Conservation (phyloP, 139 green algal genomes). For the Parachlorella kessleri region DNA sequence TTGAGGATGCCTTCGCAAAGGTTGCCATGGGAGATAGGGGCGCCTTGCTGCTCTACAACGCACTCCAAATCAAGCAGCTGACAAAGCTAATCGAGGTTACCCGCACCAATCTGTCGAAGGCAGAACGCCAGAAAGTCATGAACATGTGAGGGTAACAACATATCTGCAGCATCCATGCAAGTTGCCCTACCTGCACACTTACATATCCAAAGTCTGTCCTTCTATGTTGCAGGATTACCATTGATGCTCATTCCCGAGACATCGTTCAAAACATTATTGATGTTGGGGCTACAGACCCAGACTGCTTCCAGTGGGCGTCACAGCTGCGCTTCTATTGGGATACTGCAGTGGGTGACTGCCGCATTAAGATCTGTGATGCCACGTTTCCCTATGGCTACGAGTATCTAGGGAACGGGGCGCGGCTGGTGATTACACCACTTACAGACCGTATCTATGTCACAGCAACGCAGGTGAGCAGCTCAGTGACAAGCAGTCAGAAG, state of each 20-base stretch:
- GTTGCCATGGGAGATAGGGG: conserved; percentile 64
- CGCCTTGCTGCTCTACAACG: conserved; percentile 83
- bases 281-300: conserved; percentile 70
- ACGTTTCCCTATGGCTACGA: conserved; percentile 89
- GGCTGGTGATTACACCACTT: conserved; percentile 91
- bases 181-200: no score
- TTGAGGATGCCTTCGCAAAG: conserved; percentile 77
- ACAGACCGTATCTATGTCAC: conserved; percentile 95
- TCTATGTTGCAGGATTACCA: conserved; percentile 86
- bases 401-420: conserved; percentile 90
- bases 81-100: conserved; percentile 87
- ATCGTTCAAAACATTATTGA: conserved; percentile 82
- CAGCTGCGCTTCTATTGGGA: conserved; percentile 85
- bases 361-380: conserved; percentile 89
- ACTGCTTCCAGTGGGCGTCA: conserved; percentile 88
- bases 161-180: no score
- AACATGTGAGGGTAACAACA: no score
- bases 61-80: conserved; percentile 85
- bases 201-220: no score
- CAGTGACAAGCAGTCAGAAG: no score
- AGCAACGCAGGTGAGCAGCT: conserved; percentile 85
- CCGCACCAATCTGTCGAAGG: conserved; percentile 73
- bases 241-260: conserved; percentile 91
- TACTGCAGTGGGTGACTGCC: conserved; percentile 71
- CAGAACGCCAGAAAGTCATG: conserved; percentile 92